Evolutionary conservation across 2,329 filamentous ascomycete species (phyloP).

Genomic region (Cryphonectria radicalis): DNA sequence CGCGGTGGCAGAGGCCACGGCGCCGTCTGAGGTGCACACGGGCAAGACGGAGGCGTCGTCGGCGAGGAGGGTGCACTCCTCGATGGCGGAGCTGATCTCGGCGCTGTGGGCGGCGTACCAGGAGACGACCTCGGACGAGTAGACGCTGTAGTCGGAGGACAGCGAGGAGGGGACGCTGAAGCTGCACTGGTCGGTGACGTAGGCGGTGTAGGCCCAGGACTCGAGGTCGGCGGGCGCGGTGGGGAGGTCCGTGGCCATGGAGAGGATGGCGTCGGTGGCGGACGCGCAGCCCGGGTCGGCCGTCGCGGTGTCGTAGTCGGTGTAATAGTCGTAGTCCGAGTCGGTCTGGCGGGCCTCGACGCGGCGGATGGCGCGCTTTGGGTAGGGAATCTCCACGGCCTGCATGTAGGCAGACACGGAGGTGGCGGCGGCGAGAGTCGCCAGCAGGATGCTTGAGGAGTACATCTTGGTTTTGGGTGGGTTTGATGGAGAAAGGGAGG

Average conservation of each 20-base stretch:
- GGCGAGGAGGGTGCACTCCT: slow-evolving; percentile 35
- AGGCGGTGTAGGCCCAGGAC: slow-evolving; percentile 30
- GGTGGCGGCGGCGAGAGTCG: slow-evolving; percentile 33
- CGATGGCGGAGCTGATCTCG: slow-evolving; percentile 31
- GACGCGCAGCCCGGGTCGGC: slow-evolving; percentile 15
- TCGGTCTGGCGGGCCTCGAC: slow-evolving; percentile 36
- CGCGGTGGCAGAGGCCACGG: slow-evolving; percentile 9
- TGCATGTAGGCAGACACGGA: slow-evolving; percentile 32
- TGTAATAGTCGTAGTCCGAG: not conserved
- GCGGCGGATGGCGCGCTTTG: slow-evolving; percentile 18
- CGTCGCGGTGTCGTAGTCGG: not conserved
- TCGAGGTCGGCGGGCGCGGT: slow-evolving; percentile 33
- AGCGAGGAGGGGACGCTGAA: slow-evolving; percentile 34
- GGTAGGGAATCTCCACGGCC: slow-evolving; percentile 27
- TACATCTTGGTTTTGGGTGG: slow-evolving; percentile 32
- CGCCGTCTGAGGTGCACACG: slow-evolving; percentile 12
- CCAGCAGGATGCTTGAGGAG: slow-evolving; percentile 33
- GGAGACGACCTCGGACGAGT: slow-evolving; percentile 31
- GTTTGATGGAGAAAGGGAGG: too few relatives aligned
- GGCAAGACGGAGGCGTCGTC: slow-evolving; percentile 23
- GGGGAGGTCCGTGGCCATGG: slow-evolving; percentile 33
- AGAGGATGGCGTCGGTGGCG: slow-evolving; percentile 27
- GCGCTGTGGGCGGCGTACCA: slow-evolving; percentile 35
- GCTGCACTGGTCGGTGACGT: slow-evolving; percentile 35
- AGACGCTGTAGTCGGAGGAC: slow-evolving; percentile 30